These are phyloP conservation scores for Vitis cinerea DNA, from an alignment of 164 flowering plant genomes.

Conservation along the genomic window DNA sequence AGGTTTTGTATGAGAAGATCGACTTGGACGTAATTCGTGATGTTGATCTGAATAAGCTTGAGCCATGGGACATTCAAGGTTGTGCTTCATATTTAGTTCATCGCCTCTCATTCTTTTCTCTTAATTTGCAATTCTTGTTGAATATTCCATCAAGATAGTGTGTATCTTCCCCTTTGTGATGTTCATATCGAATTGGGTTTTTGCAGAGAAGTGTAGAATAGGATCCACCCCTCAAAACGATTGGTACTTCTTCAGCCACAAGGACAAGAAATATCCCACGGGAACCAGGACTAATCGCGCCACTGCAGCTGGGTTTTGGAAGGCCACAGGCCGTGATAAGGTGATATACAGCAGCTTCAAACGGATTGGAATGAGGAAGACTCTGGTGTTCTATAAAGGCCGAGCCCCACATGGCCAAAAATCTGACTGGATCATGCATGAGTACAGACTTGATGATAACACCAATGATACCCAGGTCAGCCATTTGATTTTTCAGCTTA, in stretches of 20 bases:
- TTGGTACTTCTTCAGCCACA: conserved; percentile 97
- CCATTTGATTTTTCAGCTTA: background rate
- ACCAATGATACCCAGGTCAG: conserved; percentile 34
- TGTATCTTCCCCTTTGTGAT: too few relatives aligned
- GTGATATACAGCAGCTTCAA: conserved; percentile 55
- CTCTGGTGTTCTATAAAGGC: conserved; percentile 84
- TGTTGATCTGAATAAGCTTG: conserved; percentile 92
- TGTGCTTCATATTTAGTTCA: background rate
- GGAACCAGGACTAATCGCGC: conserved; percentile 92
- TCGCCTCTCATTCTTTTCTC: background rate
- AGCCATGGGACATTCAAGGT: conserved; percentile 99
- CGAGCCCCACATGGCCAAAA: conserved; percentile 93
- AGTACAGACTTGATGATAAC: conserved; percentile 81
- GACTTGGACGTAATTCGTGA: conserved; percentile 93
- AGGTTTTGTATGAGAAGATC: conserved; percentile 68
- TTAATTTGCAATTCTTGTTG: background rate
- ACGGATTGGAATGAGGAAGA: conserved; percentile 88
- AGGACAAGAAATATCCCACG: conserved; percentile 91
- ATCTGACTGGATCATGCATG: conserved; percentile 98
- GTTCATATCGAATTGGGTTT: background rate
- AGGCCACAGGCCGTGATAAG: conserved; percentile 95
- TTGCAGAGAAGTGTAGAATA: conserved; percentile 78
- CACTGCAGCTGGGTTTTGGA: conserved; percentile 92
- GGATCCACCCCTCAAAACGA: conserved; percentile 93
- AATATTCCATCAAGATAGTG: too few relatives aligned